Evolutionary conservation across 345 rosid genomes (phyloP).

Genomic region (Nasturtium officinale): DNA sequence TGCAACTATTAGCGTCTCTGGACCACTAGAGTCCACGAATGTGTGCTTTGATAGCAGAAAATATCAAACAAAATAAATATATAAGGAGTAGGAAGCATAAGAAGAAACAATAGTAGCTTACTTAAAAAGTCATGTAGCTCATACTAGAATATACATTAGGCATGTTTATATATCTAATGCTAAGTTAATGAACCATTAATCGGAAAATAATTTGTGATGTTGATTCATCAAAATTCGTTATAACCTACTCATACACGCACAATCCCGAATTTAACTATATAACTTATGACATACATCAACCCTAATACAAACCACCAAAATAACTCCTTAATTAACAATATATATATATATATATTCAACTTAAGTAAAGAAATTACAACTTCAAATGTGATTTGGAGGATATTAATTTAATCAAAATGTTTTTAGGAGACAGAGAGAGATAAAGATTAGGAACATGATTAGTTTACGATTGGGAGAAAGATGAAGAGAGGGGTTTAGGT

Average conservation of each 20-base stretch:
- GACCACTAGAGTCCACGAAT: conserved; percentile 38
- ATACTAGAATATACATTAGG: background rate
- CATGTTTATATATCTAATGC: background rate
- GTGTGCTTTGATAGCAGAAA: conserved; percentile 9
- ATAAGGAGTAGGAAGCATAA: conserved; percentile 14
- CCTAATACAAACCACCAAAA: background rate
- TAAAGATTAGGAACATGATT: conserved; percentile 8
- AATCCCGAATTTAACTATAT: background rate
- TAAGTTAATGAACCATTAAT: conserved; percentile 1
- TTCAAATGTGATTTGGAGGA: conserved; percentile 25
- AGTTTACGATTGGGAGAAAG: conserved; percentile 41
- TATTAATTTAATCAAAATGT: background rate
- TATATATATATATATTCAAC: conserved; percentile 10
- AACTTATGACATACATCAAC: background rate
- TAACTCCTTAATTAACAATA: too few relatives aligned
- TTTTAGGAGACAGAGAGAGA: background rate
- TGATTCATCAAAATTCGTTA: background rate
- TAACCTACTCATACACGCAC: background rate
- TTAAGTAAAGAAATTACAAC: background rate
- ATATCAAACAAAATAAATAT: background rate
- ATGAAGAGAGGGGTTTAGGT: conserved; percentile 80
- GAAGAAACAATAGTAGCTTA: conserved; percentile 1
- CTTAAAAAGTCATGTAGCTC: background rate
- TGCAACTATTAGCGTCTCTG: conserved; percentile 35
- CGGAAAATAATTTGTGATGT: background rate